Evolutionary conservation across 73 alveolate species (phyloP).

Genomic region (Paramecium sexaurelia): DNA sequence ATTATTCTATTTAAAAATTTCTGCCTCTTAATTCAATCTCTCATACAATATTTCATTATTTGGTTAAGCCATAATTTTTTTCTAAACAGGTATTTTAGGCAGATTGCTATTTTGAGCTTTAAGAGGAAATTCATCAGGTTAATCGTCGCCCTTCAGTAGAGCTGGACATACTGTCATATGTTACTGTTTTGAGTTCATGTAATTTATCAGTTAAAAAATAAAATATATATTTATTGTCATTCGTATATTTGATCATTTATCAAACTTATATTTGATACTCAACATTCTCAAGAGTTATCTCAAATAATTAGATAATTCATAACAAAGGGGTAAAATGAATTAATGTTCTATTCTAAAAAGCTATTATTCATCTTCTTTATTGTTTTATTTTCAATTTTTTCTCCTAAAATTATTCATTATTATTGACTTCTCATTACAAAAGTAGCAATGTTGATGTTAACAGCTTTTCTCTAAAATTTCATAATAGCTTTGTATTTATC

Average conservation of each 20-base stretch:
- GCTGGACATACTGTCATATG: constrained; percentile 56
- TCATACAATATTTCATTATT: constrained; percentile 6
- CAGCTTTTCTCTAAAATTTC: too few relatives aligned
- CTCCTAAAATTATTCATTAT: too few relatives aligned
- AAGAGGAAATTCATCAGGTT: background rate
- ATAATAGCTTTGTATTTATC: too few relatives aligned
- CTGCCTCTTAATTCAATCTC: constrained; percentile 42
- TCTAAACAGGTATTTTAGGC: background rate
- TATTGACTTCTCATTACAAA: too few relatives aligned
- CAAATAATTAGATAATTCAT: too few relatives aligned
- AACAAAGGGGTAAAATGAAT: too few relatives aligned
- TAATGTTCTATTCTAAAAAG: too few relatives aligned
- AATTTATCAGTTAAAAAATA: constrained; percentile 23
- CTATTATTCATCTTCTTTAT: too few relatives aligned
- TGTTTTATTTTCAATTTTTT: too few relatives aligned
- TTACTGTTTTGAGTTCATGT: constrained; percentile 39
- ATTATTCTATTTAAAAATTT: constrained; percentile 48
- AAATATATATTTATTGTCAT: background rate
- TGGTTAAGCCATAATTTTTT: background rate
- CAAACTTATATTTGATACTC: background rate
- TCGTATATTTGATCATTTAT: background rate
- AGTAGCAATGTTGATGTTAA: too few relatives aligned
- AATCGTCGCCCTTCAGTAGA: constrained; percentile 40
- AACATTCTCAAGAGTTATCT: background rate
- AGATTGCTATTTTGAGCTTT: background rate